A percentile compares a stretch with the other conserved stretches of the same genome.
phyloP scores from a whole-genome alignment of 2,329 filamentous ascomycete species.

The Aschersonia sp. region DNA sequence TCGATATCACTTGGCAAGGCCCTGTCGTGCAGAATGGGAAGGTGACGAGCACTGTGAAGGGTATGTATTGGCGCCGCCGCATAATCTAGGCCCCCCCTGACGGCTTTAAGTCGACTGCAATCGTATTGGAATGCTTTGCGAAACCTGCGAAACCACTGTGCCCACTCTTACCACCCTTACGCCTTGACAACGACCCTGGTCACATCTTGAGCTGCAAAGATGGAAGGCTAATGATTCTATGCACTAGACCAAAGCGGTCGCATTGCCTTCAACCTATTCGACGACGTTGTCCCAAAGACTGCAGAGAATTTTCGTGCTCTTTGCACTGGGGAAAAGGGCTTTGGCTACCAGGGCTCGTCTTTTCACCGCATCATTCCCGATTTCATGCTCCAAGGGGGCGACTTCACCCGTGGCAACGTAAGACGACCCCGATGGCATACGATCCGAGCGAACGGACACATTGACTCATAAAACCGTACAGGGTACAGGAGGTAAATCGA shows the following conservation, averaged over 20 bases:
- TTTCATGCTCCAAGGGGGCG: conserved; percentile 94
- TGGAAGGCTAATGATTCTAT: conserved; percentile 2
- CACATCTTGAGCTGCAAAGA: not conserved
- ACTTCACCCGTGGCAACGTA: conserved; percentile 88
- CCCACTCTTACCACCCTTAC: no score
- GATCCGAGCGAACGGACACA: not conserved
- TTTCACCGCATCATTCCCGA: conserved; percentile 90
- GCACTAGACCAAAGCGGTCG: conserved; percentile 53
- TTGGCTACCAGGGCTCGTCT: conserved; percentile 67
- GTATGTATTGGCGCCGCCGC: conserved; percentile 29
- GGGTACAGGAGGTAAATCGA: conserved; percentile 85
- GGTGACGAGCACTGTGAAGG: conserved; percentile 38
- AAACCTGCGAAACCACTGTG: no score
- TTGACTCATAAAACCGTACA: conserved; percentile 18
- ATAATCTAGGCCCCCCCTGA: no score
- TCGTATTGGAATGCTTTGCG: no score
- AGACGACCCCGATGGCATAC: conserved; percentile 18
- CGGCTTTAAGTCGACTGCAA: no score
- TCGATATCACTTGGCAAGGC: conserved; percentile 61
- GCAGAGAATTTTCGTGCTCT: conserved; percentile 72
- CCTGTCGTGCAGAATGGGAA: conserved; percentile 49
- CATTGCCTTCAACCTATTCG: conserved; percentile 81
- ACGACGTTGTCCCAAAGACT: conserved; percentile 79
- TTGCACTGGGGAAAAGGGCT: conserved; percentile 67
- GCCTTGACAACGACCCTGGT: not conserved